These are phyloP conservation scores for Ganoderma sinense DNA, from an alignment of 1,284 basidiomycete species.

Conservation along the genomic window DNA sequence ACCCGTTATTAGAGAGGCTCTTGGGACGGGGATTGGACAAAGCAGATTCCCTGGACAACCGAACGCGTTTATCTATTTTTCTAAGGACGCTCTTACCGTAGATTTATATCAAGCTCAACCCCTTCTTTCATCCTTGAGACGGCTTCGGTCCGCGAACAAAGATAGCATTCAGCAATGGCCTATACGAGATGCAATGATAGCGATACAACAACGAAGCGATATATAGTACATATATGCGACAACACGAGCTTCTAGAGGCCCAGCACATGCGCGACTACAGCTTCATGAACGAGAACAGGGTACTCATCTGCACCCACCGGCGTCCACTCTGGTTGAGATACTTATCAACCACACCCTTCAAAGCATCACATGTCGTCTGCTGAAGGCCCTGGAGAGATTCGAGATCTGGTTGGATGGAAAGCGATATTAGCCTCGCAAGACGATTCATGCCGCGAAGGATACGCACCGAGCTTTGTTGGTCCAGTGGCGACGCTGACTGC, in stretches of 20 bases:
- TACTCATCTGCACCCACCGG: constrained; percentile 84
- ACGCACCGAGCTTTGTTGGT: constrained; percentile 55
- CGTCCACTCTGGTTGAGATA: constrained; percentile 87
- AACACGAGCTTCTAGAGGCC: not conserved
- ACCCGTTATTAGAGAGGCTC: no score
- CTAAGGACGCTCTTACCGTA: not conserved
- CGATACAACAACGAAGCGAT: constrained; percentile 28
- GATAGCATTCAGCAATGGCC: not conserved
- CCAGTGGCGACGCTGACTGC: constrained; percentile 61
- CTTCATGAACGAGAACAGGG: constrained; percentile 84
- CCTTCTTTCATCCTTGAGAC: not conserved
- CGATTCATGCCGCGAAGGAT: not conserved
- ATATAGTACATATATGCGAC: constrained; percentile 11
- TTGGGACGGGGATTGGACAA: not conserved
- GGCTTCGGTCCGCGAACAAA: not conserved
- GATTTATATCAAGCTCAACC: no score
- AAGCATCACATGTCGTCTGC: constrained; percentile 52
- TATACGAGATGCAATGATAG: constrained; percentile 22
- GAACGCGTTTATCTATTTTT: not conserved
- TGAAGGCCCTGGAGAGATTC: constrained; percentile 59
- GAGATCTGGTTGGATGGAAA: constrained; percentile 58
- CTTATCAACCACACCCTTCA: constrained; percentile 71
- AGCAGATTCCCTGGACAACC: not conserved
- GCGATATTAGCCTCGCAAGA: constrained; percentile 11
- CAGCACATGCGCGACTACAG: constrained; percentile 37